Conservation (phyloP, 768 basidiomycete species). For the Crassisporium funariophilum region DNA sequence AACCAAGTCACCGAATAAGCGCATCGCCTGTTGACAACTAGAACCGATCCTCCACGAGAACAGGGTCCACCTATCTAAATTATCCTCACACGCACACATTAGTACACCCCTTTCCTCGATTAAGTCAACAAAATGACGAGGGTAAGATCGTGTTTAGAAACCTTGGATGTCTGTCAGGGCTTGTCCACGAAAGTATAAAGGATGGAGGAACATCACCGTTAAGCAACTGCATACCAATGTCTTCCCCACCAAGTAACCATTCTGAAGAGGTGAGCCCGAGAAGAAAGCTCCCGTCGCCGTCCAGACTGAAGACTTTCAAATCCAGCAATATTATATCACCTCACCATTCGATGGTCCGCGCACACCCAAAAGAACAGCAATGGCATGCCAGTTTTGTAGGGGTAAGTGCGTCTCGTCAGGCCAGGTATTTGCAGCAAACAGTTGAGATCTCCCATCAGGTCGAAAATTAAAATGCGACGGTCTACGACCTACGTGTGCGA, state of each 20-base stretch:
- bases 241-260: constrained; percentile 5
- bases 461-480: constrained; percentile 79
- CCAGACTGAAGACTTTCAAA: background rate
- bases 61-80: constrained; percentile 2
- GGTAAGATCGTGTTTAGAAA: too few species aligned
- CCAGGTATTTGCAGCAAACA: constrained; percentile 3
- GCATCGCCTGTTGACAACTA: background rate
- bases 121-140: too few species aligned
- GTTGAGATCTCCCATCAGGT: constrained; percentile 36
- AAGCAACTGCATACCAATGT: background rate
- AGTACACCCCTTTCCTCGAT: too few species aligned
- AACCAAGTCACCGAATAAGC: constrained; percentile 7
- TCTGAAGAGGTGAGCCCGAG: constrained; percentile 18
- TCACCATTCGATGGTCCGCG: constrained; percentile 23
- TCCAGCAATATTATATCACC: constrained; percentile 8
- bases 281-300: constrained; percentile 1
- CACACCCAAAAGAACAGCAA: constrained; percentile 52
- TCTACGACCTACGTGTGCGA: constrained; percentile 58
- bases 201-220: background rate
- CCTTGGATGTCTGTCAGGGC: background rate
- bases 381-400: constrained; percentile 78
- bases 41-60: constrained; percentile 4
- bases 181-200: background rate
- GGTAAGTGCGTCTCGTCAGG: constrained; percentile 37
- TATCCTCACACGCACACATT: background rate